These are phyloP conservation scores for Cryptococcus amylolentus DNA, from an alignment of 1,284 basidiomycete genomes.

Conservation along the genomic window DNA sequence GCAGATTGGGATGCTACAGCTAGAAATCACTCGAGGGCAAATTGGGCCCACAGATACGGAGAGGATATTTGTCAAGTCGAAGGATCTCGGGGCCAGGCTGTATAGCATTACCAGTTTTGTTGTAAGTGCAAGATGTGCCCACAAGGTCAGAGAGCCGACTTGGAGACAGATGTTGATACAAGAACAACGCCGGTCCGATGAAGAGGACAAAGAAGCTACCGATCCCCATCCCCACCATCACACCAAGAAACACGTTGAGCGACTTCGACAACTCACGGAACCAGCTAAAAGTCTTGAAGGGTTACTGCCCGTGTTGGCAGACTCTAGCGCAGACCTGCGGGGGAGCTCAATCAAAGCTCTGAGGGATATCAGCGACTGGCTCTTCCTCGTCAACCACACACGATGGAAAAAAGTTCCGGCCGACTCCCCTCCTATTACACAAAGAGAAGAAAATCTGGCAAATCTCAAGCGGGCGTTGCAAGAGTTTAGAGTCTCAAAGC, in stretches of 20 bases:
- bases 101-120: slow-evolving; percentile 39
- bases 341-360: slow-evolving; percentile 48
- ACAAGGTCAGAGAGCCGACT: background rate
- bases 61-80: slow-evolving; percentile 37
- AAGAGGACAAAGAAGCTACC: slow-evolving; percentile 10
- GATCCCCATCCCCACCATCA: slow-evolving; percentile 12
- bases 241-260: slow-evolving; percentile 7
- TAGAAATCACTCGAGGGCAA: slow-evolving; percentile 52
- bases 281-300: slow-evolving; percentile 29
- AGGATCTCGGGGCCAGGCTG: slow-evolving; percentile 32
- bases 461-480: slow-evolving; percentile 48
- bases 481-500: slow-evolving; percentile 51
- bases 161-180: slow-evolving; percentile 28
- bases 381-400: slow-evolving; percentile 54
- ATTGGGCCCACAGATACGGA: slow-evolving; percentile 48
- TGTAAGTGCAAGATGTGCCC: slow-evolving; percentile 15
- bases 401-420: slow-evolving; percentile 51
- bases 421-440: slow-evolving; percentile 20
- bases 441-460: slow-evolving; percentile 50
- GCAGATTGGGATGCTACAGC: slow-evolving; percentile 40
- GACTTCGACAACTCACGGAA: slow-evolving; percentile 15
- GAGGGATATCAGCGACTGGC: slow-evolving; percentile 42
- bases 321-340: slow-evolving; percentile 53
- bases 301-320: slow-evolving; percentile 55
- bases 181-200: slow-evolving; percentile 23